Evolutionary conservation across 2,329 filamentous ascomycete genomes (phyloP).

Genomic region (Pestalotiopsis sp.): DNA sequence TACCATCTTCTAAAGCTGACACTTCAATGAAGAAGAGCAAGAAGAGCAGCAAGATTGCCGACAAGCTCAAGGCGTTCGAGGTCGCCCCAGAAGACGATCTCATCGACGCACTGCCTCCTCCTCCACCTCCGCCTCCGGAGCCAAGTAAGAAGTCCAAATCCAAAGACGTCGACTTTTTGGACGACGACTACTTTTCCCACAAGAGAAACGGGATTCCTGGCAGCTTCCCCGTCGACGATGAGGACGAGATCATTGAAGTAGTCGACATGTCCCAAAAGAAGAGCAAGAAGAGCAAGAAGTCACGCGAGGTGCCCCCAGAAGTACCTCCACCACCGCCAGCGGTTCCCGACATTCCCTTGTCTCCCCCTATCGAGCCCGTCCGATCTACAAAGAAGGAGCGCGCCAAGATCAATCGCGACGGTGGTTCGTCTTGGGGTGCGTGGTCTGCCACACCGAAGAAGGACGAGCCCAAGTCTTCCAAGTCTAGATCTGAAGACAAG

Average conservation of each 20-base stretch:
- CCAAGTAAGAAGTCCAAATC: slow-evolving; percentile 38
- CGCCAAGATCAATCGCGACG: slow-evolving; percentile 72
- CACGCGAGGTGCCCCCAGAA: slow-evolving; percentile 31
- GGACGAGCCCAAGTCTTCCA: slow-evolving; percentile 60
- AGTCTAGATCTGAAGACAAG: slow-evolving; percentile 67
- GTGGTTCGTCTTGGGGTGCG: slow-evolving; percentile 72
- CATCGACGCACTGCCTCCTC: slow-evolving; percentile 34
- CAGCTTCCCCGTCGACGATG: slow-evolving; percentile 31
- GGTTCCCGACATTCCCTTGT: slow-evolving; percentile 49
- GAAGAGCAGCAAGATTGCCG: slow-evolving; percentile 57
- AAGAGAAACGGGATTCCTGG: slow-evolving; percentile 26
- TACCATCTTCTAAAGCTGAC: slow-evolving; percentile 37
- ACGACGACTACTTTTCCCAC: slow-evolving; percentile 12
- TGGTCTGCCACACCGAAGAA: slow-evolving; percentile 63
- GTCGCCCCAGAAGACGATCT: slow-evolving; percentile 40
- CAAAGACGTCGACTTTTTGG: slow-evolving; percentile 36
- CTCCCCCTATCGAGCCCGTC: slow-evolving; percentile 56
- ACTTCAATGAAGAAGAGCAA: slow-evolving; percentile 49
- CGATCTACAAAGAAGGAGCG: slow-evolving; percentile 75
- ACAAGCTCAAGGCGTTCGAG: slow-evolving; percentile 61
- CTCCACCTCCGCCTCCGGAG: slow-evolving; percentile 43
- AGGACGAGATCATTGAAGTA: slow-evolving; percentile 51
- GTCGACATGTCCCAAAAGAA: slow-evolving; percentile 50
- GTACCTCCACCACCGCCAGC: slow-evolving; percentile 47
- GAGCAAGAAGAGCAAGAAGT: slow-evolving; percentile 36